These are phyloP conservation scores for Lyophyllum semitale DNA, from an alignment of 768 basidiomycete species.

Conservation along the genomic window DNA sequence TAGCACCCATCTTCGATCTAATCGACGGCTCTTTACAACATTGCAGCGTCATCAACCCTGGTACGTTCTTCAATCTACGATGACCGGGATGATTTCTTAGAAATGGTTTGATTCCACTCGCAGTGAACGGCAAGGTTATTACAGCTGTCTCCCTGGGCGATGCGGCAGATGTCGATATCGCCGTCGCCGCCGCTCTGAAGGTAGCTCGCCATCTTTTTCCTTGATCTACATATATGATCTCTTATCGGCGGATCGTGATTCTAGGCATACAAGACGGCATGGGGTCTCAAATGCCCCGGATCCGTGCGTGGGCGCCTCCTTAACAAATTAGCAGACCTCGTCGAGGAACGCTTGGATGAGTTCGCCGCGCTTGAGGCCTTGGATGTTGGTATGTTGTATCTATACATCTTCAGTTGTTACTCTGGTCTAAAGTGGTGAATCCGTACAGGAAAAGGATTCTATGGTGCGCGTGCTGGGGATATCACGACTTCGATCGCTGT, in stretches of 20 bases:
- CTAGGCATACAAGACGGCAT: no score
- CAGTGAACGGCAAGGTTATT: slow-evolving; percentile 67
- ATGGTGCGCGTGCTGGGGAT: slow-evolving; percentile 49
- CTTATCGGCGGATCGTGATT: slow-evolving; percentile 28
- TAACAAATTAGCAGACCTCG: slow-evolving; percentile 29
- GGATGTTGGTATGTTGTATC: slow-evolving; percentile 18
- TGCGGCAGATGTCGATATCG: no score
- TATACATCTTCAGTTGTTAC: not conserved
- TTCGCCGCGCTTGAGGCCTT: slow-evolving; percentile 27
- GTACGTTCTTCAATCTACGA: not conserved
- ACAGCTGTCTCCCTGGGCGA: slow-evolving; percentile 61
- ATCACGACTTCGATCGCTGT: slow-evolving; percentile 46
- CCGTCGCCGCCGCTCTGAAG: no score
- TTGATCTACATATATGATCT: not conserved
- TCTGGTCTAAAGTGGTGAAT: not conserved
- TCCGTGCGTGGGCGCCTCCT: slow-evolving; percentile 26
- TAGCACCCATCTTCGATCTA: slow-evolving; percentile 38
- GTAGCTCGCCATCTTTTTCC: not conserved
- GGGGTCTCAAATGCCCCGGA: no score
- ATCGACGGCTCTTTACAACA: slow-evolving; percentile 57
- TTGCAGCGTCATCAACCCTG: no score
- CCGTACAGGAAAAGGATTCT: slow-evolving; percentile 49
- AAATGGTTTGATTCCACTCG: no score
- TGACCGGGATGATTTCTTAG: slow-evolving; percentile 9
- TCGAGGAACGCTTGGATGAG: slow-evolving; percentile 26